These are phyloP conservation scores for Pochonia chlamydosporia DNA, from an alignment of 2,329 filamentous ascomycete genomes.

Conservation along the genomic window DNA sequence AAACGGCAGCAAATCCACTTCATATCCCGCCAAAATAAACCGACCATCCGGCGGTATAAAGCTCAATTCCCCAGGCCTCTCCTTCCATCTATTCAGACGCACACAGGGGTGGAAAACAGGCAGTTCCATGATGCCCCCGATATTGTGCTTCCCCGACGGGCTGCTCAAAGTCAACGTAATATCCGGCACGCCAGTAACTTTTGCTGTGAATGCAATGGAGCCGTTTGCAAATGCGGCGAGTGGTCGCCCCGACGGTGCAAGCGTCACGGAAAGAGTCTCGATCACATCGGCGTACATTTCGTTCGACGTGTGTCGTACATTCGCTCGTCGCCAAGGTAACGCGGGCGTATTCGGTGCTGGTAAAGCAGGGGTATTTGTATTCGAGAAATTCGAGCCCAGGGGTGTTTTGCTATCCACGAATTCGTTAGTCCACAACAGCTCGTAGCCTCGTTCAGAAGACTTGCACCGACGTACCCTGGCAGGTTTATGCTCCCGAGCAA, in stretches of 20 bases:
- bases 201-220: constrained; percentile 89
- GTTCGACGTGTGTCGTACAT: constrained; percentile 93
- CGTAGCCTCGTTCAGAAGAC: background rate
- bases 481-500: constrained; percentile 81
- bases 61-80: constrained; percentile 83
- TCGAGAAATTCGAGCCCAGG: constrained; percentile 31
- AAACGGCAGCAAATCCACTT: constrained; percentile 81
- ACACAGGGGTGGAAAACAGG: constrained; percentile 97
- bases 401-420: constrained; percentile 31
- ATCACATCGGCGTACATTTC: constrained; percentile 96
- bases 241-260: constrained; percentile 84
- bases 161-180: constrained; percentile 75
- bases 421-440: constrained; percentile 6
- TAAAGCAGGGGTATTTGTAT: constrained; percentile 33
- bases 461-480: constrained; percentile 60
- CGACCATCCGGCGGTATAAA: constrained; percentile 93
- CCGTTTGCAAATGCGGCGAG: constrained; percentile 84
- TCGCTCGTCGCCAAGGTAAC: constrained; percentile 83
- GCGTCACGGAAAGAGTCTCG: constrained; percentile 79
- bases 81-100: constrained; percentile 80
- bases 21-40: constrained; percentile 90
- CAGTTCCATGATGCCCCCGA: constrained; percentile 70
- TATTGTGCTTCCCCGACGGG: constrained; percentile 72
- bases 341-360: constrained; percentile 43
- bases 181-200: constrained; percentile 91